These are phyloP conservation scores for Leccinum truebloodii DNA, from an alignment of 768 basidiomycete species.

Conservation along the genomic window DNA sequence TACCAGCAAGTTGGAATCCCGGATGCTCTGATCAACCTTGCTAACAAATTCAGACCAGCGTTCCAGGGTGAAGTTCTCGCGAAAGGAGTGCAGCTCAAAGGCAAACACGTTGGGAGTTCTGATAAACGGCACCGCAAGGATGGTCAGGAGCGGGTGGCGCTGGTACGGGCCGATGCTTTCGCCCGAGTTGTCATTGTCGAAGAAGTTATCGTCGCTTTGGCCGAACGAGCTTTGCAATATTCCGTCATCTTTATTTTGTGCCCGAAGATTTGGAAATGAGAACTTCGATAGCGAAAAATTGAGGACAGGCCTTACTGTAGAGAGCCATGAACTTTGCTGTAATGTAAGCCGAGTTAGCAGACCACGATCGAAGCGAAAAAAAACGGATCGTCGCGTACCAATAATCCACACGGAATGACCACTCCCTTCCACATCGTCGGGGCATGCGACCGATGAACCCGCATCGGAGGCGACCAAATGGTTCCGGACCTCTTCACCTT, in stretches of 20 bases:
- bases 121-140: slow-evolving; percentile 26
- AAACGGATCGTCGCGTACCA: slow-evolving; percentile 14
- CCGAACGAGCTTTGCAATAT: slow-evolving; percentile 32
- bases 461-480: not conserved
- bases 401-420: slow-evolving; percentile 28
- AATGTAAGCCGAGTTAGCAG: slow-evolving; percentile 6
- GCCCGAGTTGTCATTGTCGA: slow-evolving; percentile 28
- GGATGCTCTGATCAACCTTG: slow-evolving; percentile 33
- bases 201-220: slow-evolving; percentile 30
- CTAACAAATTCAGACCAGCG: slow-evolving; percentile 31
- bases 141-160: slow-evolving; percentile 19
- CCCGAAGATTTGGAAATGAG: not conserved
- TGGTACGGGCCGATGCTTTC: slow-evolving; percentile 16
- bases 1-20: slow-evolving; percentile 34
- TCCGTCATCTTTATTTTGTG: slow-evolving; percentile 24
- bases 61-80: slow-evolving; percentile 25
- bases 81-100: slow-evolving; percentile 30
- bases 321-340: slow-evolving; percentile 33
- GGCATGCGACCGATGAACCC: not conserved
- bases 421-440: slow-evolving; percentile 8
- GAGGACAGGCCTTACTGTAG: slow-evolving; percentile 23
- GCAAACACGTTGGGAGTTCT: slow-evolving; percentile 31
- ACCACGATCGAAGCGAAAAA: not conserved
- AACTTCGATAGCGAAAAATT: not conserved
- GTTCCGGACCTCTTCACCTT: slow-evolving; percentile 12